Evolutionary conservation across 1,284 basidiomycete genomes (phyloP).

Genomic region (Leccinum griseonigrum): DNA sequence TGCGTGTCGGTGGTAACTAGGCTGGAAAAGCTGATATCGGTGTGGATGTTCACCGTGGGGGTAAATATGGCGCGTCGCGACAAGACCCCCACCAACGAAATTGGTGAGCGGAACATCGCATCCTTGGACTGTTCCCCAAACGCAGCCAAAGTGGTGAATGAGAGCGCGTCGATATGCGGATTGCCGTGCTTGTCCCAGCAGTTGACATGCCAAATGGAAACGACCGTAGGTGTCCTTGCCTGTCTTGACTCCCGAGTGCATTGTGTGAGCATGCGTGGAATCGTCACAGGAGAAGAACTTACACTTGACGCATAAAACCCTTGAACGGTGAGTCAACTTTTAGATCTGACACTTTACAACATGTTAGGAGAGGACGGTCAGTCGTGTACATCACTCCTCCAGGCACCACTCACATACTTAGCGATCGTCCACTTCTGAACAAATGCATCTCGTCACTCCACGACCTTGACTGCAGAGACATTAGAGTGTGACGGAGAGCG

Average conservation of each 20-base stretch:
- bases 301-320: background rate
- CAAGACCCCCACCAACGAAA: constrained; percentile 6
- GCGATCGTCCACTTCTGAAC: background rate
- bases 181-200: constrained; percentile 69
- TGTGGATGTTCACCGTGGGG: constrained; percentile 11
- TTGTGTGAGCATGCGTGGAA: background rate
- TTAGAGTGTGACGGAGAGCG: no score
- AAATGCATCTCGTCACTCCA: background rate
- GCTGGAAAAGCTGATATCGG: constrained; percentile 20
- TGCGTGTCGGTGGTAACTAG: background rate
- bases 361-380: background rate
- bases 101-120: constrained; percentile 31
- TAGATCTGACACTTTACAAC: background rate
- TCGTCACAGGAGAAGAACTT: background rate
- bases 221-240: constrained; percentile 21
- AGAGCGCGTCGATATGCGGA: constrained; percentile 55
- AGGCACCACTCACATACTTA: background rate
- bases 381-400: background rate
- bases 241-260: background rate
- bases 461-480: background rate
- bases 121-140: constrained; percentile 18
- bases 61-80: constrained; percentile 25
- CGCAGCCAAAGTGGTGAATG: constrained; percentile 47
- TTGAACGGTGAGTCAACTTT: background rate
- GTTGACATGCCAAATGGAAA: constrained; percentile 54